These are phyloP conservation scores for Ephemerocybe angulata DNA, from an alignment of 768 basidiomycete species.

Conservation along the genomic window DNA sequence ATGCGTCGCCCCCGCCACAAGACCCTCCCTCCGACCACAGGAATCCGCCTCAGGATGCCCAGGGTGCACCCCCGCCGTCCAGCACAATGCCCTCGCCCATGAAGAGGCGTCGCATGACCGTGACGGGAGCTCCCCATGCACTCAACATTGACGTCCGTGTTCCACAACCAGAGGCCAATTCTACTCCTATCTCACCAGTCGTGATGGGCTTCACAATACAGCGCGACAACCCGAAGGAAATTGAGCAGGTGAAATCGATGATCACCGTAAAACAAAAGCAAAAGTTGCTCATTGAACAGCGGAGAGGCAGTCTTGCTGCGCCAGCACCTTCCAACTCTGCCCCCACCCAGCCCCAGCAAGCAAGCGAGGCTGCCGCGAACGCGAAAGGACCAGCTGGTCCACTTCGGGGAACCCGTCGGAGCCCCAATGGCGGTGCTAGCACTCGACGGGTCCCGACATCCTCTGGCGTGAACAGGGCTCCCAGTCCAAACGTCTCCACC, in stretches of 20 bases:
- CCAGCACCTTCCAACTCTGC: constrained; percentile 22
- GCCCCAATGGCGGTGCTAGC: constrained; percentile 31
- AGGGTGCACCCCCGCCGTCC: constrained; percentile 38
- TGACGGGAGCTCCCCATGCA: constrained; percentile 56
- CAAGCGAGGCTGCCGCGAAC: constrained; percentile 23
- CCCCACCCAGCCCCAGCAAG: constrained; percentile 28
- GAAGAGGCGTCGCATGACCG: constrained; percentile 70
- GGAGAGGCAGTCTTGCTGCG: constrained; percentile 55
- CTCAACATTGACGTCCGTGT: constrained; percentile 52
- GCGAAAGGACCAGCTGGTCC: constrained; percentile 10
- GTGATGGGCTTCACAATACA: constrained; percentile 58
- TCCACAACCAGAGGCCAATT: constrained; percentile 39
- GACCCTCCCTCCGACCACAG: constrained; percentile 18
- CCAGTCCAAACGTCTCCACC: constrained; percentile 31
- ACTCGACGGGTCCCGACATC: constrained; percentile 23
- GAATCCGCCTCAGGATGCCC: constrained; percentile 15
- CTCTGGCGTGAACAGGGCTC: constrained; percentile 24
- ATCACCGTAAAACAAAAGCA: constrained; percentile 66
- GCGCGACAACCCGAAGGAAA: constrained; percentile 54
- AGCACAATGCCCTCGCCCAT: constrained; percentile 40
- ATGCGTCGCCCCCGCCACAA: constrained; percentile 35
- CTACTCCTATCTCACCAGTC: constrained; percentile 63
- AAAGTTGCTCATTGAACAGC: constrained; percentile 67
- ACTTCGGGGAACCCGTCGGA: constrained; percentile 31
- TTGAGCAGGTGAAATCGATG: constrained; percentile 63